Evolutionary conservation across 441 rosid genomes (phyloP).

Genomic region (Populus hybrid): DNA sequence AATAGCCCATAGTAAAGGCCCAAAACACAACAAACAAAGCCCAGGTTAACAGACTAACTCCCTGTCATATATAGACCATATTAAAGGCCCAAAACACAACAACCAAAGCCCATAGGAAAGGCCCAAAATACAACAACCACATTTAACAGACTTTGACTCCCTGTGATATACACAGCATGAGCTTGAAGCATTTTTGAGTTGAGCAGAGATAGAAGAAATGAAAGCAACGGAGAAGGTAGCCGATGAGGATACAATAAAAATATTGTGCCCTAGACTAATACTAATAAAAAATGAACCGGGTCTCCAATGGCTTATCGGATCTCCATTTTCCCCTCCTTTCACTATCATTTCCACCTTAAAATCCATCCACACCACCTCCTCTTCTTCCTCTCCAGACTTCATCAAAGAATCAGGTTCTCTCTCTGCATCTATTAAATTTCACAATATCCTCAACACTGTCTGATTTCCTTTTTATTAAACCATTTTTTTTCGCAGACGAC

Average conservation of each 20-base stretch:
- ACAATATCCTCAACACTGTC: not conserved
- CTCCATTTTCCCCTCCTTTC: conserved; percentile 64
- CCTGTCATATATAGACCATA: not conserved
- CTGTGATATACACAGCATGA: no score
- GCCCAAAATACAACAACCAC: not conserved
- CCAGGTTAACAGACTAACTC: not conserved
- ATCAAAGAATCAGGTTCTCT: conserved; percentile 63
- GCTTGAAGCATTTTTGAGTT: no score
- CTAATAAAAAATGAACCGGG: conserved; percentile 39
- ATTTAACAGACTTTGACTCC: not conserved
- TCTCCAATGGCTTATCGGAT: conserved; percentile 86
- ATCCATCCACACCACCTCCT: conserved; percentile 49
- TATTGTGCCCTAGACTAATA: conserved; percentile 56
- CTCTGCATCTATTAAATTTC: not conserved
- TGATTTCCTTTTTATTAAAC: not conserved
- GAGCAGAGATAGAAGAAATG: no score
- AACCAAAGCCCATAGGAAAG: not conserved
- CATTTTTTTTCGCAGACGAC: conserved; percentile 50
- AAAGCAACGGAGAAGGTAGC: conserved; percentile 34
- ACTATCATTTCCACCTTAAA: conserved; percentile 72
- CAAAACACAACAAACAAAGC: not conserved
- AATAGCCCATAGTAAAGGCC: not conserved
- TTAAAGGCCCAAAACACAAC: conserved; percentile 2
- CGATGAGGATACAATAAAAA: conserved; percentile 33
- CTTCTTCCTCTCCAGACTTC: conserved; percentile 48